Base-by-base conservation (phyloP, 2,329 filamentous ascomycete species). In the Lanzia echinophila region DNA sequence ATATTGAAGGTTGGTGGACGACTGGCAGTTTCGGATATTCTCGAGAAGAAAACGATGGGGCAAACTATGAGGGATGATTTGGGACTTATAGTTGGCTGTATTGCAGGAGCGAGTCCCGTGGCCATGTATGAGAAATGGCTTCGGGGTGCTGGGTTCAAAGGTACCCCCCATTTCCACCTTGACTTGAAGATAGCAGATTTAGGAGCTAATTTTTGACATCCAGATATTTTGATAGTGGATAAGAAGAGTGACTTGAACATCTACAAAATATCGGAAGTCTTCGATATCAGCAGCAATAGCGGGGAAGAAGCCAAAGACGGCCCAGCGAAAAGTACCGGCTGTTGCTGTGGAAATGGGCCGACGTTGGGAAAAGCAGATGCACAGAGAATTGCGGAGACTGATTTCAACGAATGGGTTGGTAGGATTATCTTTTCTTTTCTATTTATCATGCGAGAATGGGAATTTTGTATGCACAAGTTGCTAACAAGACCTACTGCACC, bases 21-120 rank as follows among this genome's bases (percentile, higher is more conserved):
- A 6, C 67, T 85, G 10, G 81, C 81, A 0, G 68, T 86, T 34
- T 79, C 75, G 1, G 82, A 86, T 61, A 82, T 85, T 11, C 68
- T 86, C 1, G 73, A 78, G 1, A 73, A 69, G 53, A 76, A 75
- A 62, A 61, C 68, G 8, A 67, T 84, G 1, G 69, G 79, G 0
- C 63, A 74, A 7, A 63, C 72, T n/a, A 62, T 85, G n/a, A 71
- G 68, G 46, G 67, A 69, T 1, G 71, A 75, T 58, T 69, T 81
- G 22, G 73, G 75, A 1, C 62, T 84, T 6, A 82, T 83, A 63
- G 77, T 83, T 2, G 81, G 82, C 0, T 86, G 82, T 56, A 72
- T 85, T 28, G 72, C 78, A 1, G 81, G 82, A 0, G 79, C 82
- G 1, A 82, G 78, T 56, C 64, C 69, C 53, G 71, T 79, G 0